Conservation (phyloP, 352 stramenopile genomes). For the Nothophytophthora sp. region DNA sequence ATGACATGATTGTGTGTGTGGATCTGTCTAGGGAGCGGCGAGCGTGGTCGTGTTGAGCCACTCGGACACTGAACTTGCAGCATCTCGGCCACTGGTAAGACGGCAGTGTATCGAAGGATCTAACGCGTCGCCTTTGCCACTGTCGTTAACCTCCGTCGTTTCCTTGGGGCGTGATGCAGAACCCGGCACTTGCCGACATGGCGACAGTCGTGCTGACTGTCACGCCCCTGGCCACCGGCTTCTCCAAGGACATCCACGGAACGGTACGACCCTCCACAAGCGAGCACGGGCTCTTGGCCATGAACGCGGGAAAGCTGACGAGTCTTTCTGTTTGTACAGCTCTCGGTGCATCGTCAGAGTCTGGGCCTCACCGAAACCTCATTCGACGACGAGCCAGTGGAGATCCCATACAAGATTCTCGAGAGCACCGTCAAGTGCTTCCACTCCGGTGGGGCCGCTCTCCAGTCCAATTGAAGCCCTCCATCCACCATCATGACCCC, state of each 20-base stretch:
- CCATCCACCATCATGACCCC: too few relatives aligned
- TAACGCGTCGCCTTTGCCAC: neutral
- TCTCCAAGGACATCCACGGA: conserved; percentile 78
- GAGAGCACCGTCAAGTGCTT: conserved; percentile 75
- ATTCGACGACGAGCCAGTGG: conserved; percentile 23
- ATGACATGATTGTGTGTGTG: neutral
- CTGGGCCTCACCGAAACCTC: conserved; percentile 15
- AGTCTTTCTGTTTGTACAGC: conserved; percentile 27
- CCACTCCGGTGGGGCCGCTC: conserved; percentile 24
- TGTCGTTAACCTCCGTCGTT: neutral
- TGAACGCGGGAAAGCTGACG: too few relatives aligned
- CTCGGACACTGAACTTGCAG: conserved; percentile 38
- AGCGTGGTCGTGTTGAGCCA: conserved; percentile 70
- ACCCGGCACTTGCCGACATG: conserved; percentile 49
- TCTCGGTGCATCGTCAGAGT: conserved; percentile 42
- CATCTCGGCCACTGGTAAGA: conserved; percentile 16
- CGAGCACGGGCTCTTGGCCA: too few relatives aligned
- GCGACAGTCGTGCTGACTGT: conserved; percentile 52
- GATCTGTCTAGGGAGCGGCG: conserved; percentile 20
- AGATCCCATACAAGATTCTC: conserved; percentile 67
- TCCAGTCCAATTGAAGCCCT: conserved; percentile 27
- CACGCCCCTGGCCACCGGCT: conserved; percentile 60
- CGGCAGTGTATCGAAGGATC: neutral
- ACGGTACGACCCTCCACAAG: too few relatives aligned
- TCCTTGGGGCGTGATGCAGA: conserved; percentile 25